Base-by-base conservation (phyloP, 2,329 filamentous ascomycete species). In the Daldinia sp. region DNA sequence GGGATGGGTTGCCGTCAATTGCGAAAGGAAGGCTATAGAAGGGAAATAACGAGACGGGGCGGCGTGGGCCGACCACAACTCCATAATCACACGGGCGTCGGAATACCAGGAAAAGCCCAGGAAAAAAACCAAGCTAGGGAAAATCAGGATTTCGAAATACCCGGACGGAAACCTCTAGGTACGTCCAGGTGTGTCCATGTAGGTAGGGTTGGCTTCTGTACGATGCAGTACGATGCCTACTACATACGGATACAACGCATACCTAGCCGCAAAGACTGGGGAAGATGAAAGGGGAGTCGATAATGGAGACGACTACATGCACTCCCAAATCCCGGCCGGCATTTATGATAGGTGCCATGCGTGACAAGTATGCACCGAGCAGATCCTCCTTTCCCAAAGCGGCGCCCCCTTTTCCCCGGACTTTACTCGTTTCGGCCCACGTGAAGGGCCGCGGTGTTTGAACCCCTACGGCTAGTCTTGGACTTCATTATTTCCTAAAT, bases 301-400 rank as follows among this genome's bases (percentile, higher is more conserved):
- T 19, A 50, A 49, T 52, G 56, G 45, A 52, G 45, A 48, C 17
- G 35, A 19, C 34, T 5, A 43, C 41, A 50, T 29, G 32, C 11
- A 37, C 25, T 53, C 27, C 50, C 67, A 69, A 67, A 69, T 69
- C 67, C 67, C 67, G 67, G 62, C 58, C 67, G 67, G 67, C 64
- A 64, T 67, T 67, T 67, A 61, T 61, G 59, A 68, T 55, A 67
- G 63, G 59, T 62, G 51, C 60, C 53, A 39, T 49, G 52, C 48
- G 43, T 47, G 48, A 61, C 51, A 51, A 23, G 23, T 30, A 66
- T 56, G 58, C 54, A 63, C 37, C 58, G 47, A 61, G 61, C 32
- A 64, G 64, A 67, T 67, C 61, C 30, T 57, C 56, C 25, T 63
- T 60, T 64, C 54, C 58, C 55, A 58, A 66, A 63, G 43, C 49